phyloP scores from a whole-genome alignment of 2,329 filamentous ascomycete genomes.

The Monosporascus ibericus region DNA sequence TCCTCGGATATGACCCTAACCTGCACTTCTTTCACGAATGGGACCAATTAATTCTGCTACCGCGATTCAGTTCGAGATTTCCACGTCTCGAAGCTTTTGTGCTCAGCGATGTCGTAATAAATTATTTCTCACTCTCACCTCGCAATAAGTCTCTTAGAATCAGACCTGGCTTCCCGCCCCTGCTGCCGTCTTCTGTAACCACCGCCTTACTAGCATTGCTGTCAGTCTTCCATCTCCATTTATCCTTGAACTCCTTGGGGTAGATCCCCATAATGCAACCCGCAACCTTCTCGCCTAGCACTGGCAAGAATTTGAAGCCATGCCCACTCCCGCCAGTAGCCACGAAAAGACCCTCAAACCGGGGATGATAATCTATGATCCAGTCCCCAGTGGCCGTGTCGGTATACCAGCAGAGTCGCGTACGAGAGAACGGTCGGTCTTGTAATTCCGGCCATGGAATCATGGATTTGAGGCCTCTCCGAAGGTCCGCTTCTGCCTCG shows the following conservation, averaged over 20 bases:
- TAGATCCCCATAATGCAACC: conserved; percentile 45
- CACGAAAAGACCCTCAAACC: conserved; percentile 51
- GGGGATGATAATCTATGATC: conserved; percentile 63
- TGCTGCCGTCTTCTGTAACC: conserved; percentile 47
- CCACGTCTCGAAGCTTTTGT: conserved; percentile 2
- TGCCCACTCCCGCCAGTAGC: conserved; percentile 60
- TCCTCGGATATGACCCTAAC: not conserved
- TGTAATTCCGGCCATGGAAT: conserved; percentile 51
- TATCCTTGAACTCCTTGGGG: conserved; percentile 44
- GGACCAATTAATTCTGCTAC: not conserved
- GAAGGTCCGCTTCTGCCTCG: conserved; percentile 57
- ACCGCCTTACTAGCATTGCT: conserved; percentile 32
- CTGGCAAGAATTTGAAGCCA: conserved; percentile 64
- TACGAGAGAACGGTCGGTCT: conserved; percentile 54
- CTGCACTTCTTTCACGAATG: no score
- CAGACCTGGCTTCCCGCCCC: conserved; percentile 42
- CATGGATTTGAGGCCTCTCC: conserved; percentile 53
- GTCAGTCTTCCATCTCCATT: conserved; percentile 60
- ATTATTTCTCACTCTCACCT: conserved; percentile 18
- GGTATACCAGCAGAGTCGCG: conserved; percentile 69
- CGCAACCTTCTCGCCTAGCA: conserved; percentile 56
- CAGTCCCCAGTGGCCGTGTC: conserved; percentile 69
- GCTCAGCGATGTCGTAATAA: not conserved
- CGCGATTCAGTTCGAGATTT: not conserved
- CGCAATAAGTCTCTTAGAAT: conserved; percentile 35